Evolutionary conservation across 768 basidiomycete genomes (phyloP).

Genomic region (Macrolepiota fuliginosa): DNA sequence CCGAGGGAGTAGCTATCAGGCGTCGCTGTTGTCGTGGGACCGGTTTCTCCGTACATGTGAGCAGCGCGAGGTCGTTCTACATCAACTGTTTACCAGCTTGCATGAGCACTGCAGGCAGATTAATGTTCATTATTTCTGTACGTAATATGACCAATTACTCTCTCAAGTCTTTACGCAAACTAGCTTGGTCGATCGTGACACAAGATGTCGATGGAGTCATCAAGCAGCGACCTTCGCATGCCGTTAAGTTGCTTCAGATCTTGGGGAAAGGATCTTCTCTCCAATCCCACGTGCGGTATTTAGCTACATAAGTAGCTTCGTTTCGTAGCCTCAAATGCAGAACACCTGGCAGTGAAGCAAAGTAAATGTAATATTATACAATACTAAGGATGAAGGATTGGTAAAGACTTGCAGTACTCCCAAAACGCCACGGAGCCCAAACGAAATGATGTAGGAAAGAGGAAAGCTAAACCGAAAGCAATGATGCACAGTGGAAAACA

Average conservation of each 20-base stretch:
- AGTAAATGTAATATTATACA: constrained; percentile 13
- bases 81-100: too few species aligned
- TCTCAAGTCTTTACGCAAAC: constrained; percentile 2
- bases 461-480: constrained; percentile 2
- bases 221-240: constrained; percentile 10
- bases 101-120: neutral
- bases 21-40: neutral
- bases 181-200: constrained; percentile 12
- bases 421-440: neutral
- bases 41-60: neutral
- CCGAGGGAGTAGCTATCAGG: neutral
- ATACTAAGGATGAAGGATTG: constrained; percentile 1
- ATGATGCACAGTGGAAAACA: constrained; percentile 7
- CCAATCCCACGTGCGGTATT: neutral
- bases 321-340: neutral
- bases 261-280: constrained; percentile 4
- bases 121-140: neutral
- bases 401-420: neutral
- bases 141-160: neutral
- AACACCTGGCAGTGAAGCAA: neutral
- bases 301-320: neutral
- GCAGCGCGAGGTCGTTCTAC: too few species aligned
- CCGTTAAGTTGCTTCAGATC: constrained; percentile 9
- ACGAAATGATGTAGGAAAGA: neutral
- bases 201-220: constrained; percentile 13